Base-by-base conservation (phyloP, 768 basidiomycete genomes). In the Pleurotus salmoneostramineus region DNA sequence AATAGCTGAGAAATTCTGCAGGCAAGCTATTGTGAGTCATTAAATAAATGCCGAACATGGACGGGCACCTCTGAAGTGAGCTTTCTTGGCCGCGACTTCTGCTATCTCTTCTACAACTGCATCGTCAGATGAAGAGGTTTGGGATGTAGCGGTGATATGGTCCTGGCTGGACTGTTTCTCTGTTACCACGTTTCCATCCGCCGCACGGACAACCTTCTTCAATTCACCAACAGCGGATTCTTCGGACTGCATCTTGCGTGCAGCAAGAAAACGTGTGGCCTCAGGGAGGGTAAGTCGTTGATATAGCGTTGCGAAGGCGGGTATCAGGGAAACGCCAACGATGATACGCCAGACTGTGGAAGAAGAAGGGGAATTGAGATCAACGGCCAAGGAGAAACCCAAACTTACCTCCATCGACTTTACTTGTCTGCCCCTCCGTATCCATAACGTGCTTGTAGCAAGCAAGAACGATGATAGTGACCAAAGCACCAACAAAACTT, bases 281-380 rank as follows among this genome's bases (percentile, higher is more conserved):
- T 91, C 88, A 10, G 85, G 83, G 10, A 91, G 80, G 0, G 85
- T 89, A 47, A 93, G 73, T 1, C 90, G 85, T 66, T 88, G 85
- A 67, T 91, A 91, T 11, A 91, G 77, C 3, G 89, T 90, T 14
- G 68, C 87, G 52, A 89, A 85, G 0, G 87, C 89, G 5, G 91
- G 90, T 6, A 92, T 63, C 50, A 91, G 78, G 15, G 85, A 87
- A 8, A 92, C 50, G 15, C 88, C 89, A 56, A 90, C 69, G 59
- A 83, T 74, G 61, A 91, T 88, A 27, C 90, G 77, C 90, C 90
- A 92, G 2, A 83, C 84, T 81, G 58, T 57, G 59, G 40, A 42
- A 21, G 14, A 47, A 51, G 33, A 27, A 54, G 31, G 6, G 7
- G 12, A 51, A 50, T 14, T 52, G 10, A n/a, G n/a, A 42, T 48